Evolutionary conservation across 2,329 filamentous ascomycete species (phyloP), one percentile per base, ranked within the genome.

Genomic region (Pseudogymnoascus sp.): DNA sequence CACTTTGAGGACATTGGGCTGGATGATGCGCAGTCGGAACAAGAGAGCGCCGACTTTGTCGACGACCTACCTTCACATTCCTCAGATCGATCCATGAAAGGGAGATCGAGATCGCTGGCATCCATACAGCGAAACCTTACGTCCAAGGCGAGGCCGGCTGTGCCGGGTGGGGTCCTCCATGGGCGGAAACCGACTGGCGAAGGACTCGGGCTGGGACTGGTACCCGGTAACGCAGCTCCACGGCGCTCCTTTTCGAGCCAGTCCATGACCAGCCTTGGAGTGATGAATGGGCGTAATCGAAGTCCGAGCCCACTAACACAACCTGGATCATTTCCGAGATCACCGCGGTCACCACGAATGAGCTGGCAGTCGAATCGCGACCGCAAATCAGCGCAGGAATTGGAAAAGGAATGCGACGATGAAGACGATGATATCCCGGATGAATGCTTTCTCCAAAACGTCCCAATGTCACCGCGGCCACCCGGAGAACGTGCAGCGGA

Each of bases 1-100:
- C 85, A 96, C 71, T 96, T 96, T 68, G 92, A 97, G 72, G 92
- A 96, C 65, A 96, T 96, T 71, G 90, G 88, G 10, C 82, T 97
- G 28, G 87, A 91, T 62, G 85, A 91, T 68, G 77, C 59, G 12
- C 62, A 67, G 23, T 61, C 62, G 5, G 68, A 70, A 59, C 58
- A 61, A 1, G 67, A 70, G 35, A 68, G 68, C 60, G 65, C 65
- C 9, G 65, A 68, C 15, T 71, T 70, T 56, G 62, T 61, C 1
- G 60, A 52, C 15, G 45, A 52, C 26, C 26, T 52, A 30, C 45
- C 45, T 10, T 52, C 45, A 30, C 26, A 52, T 19, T 30, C 26
- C 45, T 30, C 15, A 26, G 45, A 33, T 33, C 45, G 45, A 52
- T 52, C 45, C 12, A 13, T 52, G 26, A 52, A 52, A 18, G 45